Conservation (phyloP, 148 eudicot genomes). For the Camellia granthamiana region DNA sequence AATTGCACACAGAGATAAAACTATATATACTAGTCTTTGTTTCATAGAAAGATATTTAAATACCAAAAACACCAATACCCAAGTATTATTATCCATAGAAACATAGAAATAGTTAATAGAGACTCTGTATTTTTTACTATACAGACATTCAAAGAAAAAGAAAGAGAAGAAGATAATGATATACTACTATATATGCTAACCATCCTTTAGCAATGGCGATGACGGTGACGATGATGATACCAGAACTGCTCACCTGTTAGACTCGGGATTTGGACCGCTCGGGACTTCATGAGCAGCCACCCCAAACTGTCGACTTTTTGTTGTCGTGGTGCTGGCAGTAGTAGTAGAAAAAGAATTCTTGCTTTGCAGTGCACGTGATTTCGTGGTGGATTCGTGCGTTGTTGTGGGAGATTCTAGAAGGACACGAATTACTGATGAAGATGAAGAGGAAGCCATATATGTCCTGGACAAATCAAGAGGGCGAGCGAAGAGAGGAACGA, state of each 20-base stretch:
- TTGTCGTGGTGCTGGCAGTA: not conserved
- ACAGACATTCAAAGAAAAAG: not conserved
- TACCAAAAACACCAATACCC: too few species aligned
- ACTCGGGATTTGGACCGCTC: conserved; percentile 46
- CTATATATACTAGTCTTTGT: not conserved
- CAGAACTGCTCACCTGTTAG: conserved; percentile 20
- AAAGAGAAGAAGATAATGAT: not conserved
- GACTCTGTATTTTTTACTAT: not conserved
- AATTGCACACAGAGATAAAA: too few species aligned
- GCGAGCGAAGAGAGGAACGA: conserved; percentile 16
- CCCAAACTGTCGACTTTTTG: conserved; percentile 10
- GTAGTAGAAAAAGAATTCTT: not conserved
- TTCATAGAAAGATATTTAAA: too few species aligned
- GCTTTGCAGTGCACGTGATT: not conserved
- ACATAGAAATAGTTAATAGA: not conserved
- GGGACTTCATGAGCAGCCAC: conserved; percentile 40
- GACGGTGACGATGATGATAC: not conserved
- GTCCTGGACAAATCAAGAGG: not conserved
- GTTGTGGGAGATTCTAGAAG: not conserved
- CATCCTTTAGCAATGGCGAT: not conserved
- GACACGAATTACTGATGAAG: not conserved
- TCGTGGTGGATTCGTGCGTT: not conserved
- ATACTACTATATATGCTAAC: not conserved
- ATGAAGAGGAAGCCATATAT: not conserved
- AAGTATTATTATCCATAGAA: not conserved